Evolutionary conservation across 2,329 filamentous ascomycete genomes (phyloP).

Genomic region (Stylonectria norvegica): DNA sequence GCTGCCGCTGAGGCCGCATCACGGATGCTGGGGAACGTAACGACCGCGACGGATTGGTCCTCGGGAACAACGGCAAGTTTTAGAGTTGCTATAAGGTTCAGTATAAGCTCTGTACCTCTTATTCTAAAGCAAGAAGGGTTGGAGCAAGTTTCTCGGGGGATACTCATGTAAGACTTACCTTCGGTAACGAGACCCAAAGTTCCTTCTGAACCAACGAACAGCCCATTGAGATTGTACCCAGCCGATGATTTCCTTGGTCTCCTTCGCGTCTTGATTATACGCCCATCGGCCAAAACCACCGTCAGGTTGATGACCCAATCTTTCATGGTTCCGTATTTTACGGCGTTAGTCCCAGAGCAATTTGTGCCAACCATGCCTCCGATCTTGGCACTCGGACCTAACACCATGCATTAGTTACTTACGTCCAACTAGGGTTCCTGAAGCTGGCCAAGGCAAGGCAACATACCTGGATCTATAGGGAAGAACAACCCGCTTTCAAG

Average conservation of each 20-base stretch:
- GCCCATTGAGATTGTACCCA: conserved; percentile 75
- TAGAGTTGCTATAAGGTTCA: conserved; percentile 67
- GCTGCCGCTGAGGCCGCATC: conserved; percentile 73
- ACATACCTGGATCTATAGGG: conserved; percentile 75
- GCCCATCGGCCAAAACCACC: conserved; percentile 75
- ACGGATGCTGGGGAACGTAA: conserved; percentile 73
- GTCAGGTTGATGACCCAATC: conserved; percentile 84
- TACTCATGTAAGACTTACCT: no score
- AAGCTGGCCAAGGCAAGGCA: background rate
- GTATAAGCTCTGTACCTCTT: no score
- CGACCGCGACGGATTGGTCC: conserved; percentile 73
- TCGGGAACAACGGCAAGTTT: conserved; percentile 76
- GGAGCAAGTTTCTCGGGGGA: no score
- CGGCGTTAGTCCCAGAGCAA: conserved; percentile 74
- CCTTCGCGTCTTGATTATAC: conserved; percentile 72
- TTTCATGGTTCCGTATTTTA: conserved; percentile 82
- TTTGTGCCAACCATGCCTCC: conserved; percentile 82
- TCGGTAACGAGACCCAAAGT: conserved; percentile 80
- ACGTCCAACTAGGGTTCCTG: no score
- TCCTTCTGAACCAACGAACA: conserved; percentile 80
- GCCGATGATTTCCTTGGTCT: conserved; percentile 79
- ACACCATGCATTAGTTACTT: conserved; percentile 4
- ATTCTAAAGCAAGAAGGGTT: conserved; percentile 1
- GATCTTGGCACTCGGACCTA: conserved; percentile 66
- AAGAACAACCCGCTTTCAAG: conserved; percentile 79